Conservation (phyloP, 2,329 filamentous ascomycete species). For the Monilinia vaccinii-corymbosi region DNA sequence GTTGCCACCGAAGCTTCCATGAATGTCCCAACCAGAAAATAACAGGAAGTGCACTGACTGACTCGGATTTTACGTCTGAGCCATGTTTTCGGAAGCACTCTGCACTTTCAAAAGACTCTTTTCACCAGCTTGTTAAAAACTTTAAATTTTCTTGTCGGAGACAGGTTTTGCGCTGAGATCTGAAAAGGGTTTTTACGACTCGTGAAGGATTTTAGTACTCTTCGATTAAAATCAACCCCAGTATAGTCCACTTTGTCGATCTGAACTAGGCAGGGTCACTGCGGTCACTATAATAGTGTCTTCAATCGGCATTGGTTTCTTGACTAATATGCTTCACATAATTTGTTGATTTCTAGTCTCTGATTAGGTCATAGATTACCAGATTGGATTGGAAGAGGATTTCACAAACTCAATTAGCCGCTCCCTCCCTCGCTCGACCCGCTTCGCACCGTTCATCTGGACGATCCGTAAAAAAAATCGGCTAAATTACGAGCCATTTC, state of each 20-base stretch:
- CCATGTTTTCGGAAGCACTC: neutral
- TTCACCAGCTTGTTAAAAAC: neutral
- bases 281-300: neutral
- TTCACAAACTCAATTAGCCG: neutral
- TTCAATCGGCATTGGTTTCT: neutral
- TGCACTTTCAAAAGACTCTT: neutral
- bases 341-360: neutral
- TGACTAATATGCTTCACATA: neutral
- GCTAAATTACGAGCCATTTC: constrained; percentile 40
- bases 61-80: neutral
- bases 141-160: neutral
- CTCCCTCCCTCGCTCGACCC: neutral
- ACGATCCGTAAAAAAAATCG: neutral
- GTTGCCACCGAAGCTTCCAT: neutral
- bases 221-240: neutral
- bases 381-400: neutral
- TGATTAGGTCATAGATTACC: neutral
- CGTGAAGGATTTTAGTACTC: neutral
- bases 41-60: neutral
- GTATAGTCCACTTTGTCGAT: neutral
- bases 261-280: neutral
- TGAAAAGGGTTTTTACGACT: neutral
- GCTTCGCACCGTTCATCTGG: neutral
- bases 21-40: neutral
- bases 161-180: neutral